Conservation (phyloP, 345 rosid genomes). For the Populus euphratica region DNA sequence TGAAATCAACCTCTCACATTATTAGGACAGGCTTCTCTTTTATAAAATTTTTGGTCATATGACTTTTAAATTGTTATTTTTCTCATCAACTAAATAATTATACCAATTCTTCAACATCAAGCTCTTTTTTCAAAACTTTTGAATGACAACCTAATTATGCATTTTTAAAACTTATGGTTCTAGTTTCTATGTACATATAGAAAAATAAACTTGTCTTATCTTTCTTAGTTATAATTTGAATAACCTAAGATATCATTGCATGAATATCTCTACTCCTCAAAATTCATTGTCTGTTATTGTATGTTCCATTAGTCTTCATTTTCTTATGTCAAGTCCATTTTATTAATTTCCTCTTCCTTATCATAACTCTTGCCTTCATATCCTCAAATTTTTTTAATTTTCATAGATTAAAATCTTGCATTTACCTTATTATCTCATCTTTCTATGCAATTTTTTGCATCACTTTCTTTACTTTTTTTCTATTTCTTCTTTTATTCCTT, state of each 20-base stretch:
- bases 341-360: not conserved
- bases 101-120: not conserved
- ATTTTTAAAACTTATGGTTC: not conserved
- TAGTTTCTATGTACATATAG: not conserved
- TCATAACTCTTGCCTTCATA: not conserved
- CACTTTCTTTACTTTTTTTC: not conserved
- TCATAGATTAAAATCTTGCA: no score
- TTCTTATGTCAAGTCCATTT: not conserved
- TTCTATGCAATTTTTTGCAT: no score
- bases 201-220: not conserved
- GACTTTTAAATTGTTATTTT: not conserved
- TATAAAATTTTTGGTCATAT: not conserved
- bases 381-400: not conserved
- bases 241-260: not conserved
- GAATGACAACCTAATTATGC: not conserved
- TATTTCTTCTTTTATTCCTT: no score
- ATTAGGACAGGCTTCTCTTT: not conserved
- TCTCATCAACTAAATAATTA: not conserved
- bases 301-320: not conserved
- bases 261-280: not conserved
- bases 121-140: not conserved
- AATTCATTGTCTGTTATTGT: not conserved
- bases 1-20: not conserved
- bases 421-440: not conserved
- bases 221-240: not conserved